Conservation (phyloP, 2,329 filamentous ascomycete species). For the Conoideocrella luteorostrata region DNA sequence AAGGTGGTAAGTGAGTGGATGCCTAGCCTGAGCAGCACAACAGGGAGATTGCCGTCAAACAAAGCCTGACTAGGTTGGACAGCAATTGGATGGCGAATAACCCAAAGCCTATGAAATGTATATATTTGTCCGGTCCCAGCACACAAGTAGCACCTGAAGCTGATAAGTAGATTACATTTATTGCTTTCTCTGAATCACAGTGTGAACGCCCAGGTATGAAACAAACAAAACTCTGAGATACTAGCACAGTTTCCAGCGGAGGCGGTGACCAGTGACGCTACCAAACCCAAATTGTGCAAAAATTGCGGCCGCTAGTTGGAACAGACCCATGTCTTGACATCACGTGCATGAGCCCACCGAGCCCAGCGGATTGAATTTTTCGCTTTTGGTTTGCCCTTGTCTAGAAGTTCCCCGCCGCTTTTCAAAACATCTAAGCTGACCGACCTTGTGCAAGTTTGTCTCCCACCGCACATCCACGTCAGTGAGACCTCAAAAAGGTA, state of each 20-base stretch:
- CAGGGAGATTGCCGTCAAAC: no score
- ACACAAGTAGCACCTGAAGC: no score
- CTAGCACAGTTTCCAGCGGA: conserved; percentile 1
- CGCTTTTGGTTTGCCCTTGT: conserved; percentile 29
- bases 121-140: no score
- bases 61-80: no score
- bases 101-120: no score
- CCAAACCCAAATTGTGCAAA: conserved; percentile 5
- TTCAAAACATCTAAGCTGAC: conserved; percentile 35
- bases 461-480: conserved; percentile 25
- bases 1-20: not conserved
- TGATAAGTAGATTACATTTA: not conserved
- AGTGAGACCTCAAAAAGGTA: conserved; percentile 18
- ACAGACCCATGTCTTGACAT: conserved; percentile 16
- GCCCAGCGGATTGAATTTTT: conserved; percentile 36
- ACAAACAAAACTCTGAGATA: not conserved
- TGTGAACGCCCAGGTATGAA: conserved; percentile 3
- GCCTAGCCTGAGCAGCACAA: no score
- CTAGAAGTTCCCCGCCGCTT: conserved; percentile 35
- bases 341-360: conserved; percentile 28
- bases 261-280: conserved; percentile 18
- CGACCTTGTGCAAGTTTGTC: conserved; percentile 26
- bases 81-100: no score
- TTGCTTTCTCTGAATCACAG: no score
- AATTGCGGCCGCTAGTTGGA: conserved; percentile 8